phyloP scores from a whole-genome alignment of 2,329 filamentous ascomycete species.

The Botrytis galanthina region DNA sequence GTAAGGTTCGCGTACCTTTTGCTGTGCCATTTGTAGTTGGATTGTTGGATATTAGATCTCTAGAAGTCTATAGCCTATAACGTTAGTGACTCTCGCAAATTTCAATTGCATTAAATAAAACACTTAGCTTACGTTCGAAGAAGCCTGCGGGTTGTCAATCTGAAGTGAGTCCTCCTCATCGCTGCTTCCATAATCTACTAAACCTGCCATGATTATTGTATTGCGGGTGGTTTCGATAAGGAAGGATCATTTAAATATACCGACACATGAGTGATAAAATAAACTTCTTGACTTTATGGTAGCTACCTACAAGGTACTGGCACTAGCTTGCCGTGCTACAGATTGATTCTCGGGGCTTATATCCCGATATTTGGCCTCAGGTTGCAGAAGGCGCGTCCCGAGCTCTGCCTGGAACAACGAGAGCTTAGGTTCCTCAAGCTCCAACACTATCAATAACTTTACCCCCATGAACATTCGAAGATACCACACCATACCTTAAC shows the following conservation, averaged over 20 bases:
- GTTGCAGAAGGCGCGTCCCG: slow-evolving; percentile 17
- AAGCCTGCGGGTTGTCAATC: slow-evolving; percentile 23
- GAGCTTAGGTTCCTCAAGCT: slow-evolving; percentile 19
- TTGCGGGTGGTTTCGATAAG: not conserved
- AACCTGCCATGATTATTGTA: slow-evolving; percentile 34
- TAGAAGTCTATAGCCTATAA: slow-evolving; percentile 26
- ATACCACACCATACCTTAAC: slow-evolving; percentile 8
- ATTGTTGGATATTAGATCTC: slow-evolving; percentile 23
- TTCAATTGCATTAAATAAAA: not conserved
- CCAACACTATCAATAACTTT: slow-evolving; percentile 14
- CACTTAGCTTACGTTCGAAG: slow-evolving; percentile 27
- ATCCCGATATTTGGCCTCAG: slow-evolving; percentile 17
- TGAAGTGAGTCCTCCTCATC: slow-evolving; percentile 39
- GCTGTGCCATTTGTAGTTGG: slow-evolving; percentile 26
- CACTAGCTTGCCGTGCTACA: not conserved
- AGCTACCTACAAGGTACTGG: not conserved
- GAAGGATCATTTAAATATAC: not conserved
- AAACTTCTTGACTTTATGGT: slow-evolving; percentile 5
- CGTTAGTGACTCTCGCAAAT: slow-evolving; percentile 27
- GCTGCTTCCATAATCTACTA: slow-evolving; percentile 43
- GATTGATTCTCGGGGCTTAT: not conserved
- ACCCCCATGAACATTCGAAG: slow-evolving; percentile 19
- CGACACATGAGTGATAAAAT: not conserved
- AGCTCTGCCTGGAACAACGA: slow-evolving; percentile 22
- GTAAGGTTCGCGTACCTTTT: slow-evolving; percentile 25